Base-by-base conservation (phyloP, 805 yeast genomes). In the Vanderwaltozyma tropicalis region DNA sequence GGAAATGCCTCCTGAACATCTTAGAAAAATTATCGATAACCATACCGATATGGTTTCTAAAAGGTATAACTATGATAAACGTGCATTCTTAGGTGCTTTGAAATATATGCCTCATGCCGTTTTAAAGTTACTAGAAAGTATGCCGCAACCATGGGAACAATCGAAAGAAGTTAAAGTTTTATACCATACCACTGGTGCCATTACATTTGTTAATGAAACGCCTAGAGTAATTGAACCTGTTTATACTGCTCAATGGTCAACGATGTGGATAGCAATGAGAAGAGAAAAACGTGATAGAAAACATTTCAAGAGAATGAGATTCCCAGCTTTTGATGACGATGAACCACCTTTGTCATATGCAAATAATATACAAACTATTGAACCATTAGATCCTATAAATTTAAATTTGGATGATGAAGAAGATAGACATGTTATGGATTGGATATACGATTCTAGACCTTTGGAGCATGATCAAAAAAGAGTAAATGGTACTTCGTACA, bases 91-190 rank as follows among this genome's bases (percentile, higher is more conserved):
- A 19, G 96, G 96, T 1, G 88, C 97, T 1, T 66, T 92, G 40
- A 89, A 87, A 61, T 94, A 81, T 62, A 73, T 94, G 79, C 99
- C 99, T 0, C 97, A 89, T 62, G 96, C 98, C 0, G 73, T 87
- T 3, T 60, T 87, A 47, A 92, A 92, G 58, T 69, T 92, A 28
- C 54, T 92, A 28, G 98, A 92, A 52, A 87, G 86, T 53, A 89
- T 92, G 89, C 99, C 99, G 0, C 95, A 87, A 55, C 99, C 99
- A 1, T 92, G 99, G 99, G 97, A 92, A 57, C 73, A 76, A 37
- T 64, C 72, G 1, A 83, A 83, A 43, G 94, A 83, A 31, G 97
- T 92, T 17, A 76, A 73, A 41, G 97, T 89, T 6, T 60, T 89
- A 30, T 92, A 92, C 56, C 99, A 92, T 53, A 71, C 72, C 16